Evolutionary conservation across 768 basidiomycete species (phyloP).

Genomic region (Leccinum pellstonianum): DNA sequence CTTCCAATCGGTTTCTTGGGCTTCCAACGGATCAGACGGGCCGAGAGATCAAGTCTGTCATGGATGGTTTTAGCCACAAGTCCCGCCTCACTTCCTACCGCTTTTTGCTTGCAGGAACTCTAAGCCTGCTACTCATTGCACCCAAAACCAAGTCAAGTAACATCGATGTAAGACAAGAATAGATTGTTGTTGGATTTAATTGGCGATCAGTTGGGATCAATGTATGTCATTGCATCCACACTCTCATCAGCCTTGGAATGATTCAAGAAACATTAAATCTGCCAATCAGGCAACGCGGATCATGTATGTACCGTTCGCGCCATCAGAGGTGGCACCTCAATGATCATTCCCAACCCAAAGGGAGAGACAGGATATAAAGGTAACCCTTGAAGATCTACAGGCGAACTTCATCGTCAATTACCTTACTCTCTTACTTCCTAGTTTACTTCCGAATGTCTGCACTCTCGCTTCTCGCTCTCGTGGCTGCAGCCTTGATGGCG

Average conservation of each 20-base stretch:
- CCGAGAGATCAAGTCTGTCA: neutral
- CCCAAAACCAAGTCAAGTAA: neutral
- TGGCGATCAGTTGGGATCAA: neutral
- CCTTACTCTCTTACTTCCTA: neutral
- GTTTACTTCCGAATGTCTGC: neutral
- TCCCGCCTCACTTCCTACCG: neutral
- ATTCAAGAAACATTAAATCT: neutral
- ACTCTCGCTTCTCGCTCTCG: conserved; percentile 13
- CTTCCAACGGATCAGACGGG: neutral
- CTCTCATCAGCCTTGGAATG: neutral
- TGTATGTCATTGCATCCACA: neutral
- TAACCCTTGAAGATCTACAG: neutral
- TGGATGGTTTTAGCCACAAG: neutral
- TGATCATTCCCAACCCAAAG: neutral
- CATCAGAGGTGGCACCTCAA: neutral
- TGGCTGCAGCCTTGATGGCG: conserved; percentile 1
- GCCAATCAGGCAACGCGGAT: neutral
- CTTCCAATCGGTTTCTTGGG: neutral
- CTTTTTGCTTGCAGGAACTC: neutral
- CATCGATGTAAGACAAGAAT: neutral
- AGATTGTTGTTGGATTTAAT: neutral
- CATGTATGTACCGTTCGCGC: neutral
- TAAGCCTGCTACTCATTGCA: neutral
- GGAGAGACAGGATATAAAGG: neutral
- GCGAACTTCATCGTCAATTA: neutral